Percentiles rank a stretch among this genome's conserved stretches.
Conservation (phyloP, 192 early-diverging fungal genomes). For the Allomyces javanicus region DNA sequence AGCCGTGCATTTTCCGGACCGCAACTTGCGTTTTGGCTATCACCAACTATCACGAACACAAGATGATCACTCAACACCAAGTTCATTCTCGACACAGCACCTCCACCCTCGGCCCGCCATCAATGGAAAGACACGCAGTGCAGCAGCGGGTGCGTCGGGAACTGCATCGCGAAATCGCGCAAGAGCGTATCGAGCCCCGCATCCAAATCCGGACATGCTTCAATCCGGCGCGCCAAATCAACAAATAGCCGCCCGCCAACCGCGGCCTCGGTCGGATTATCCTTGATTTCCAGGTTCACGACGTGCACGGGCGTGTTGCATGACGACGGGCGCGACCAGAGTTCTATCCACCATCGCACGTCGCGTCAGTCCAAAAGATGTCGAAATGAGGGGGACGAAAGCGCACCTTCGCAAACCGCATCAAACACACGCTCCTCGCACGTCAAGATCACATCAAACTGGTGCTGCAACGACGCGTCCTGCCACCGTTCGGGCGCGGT, state of each 20-base stretch:
- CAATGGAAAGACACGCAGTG: too few species aligned
- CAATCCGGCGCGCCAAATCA: constrained; percentile 32
- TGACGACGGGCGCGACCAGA: constrained; percentile 43
- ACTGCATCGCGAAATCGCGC: too few species aligned
- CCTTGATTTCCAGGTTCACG: constrained; percentile 89
- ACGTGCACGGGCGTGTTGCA: constrained; percentile 64
- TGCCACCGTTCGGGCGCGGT: constrained; percentile 74
- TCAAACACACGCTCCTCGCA: constrained; percentile 94
- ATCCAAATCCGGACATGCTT: too few species aligned
- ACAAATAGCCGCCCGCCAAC: constrained; percentile 69
- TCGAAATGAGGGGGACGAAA: neutral
- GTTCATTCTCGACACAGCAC: too few species aligned
- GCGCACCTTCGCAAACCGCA: constrained; percentile 67
- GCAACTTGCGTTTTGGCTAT: too few species aligned
- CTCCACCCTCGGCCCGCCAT: too few species aligned
- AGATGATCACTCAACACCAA: too few species aligned
- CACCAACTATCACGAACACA: too few species aligned
- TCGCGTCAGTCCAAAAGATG: neutral
- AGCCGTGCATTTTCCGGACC: too few species aligned
- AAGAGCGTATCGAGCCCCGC: too few species aligned
- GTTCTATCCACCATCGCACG: constrained; percentile 25
- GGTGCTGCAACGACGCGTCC: constrained; percentile 24
- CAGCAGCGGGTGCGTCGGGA: too few species aligned
- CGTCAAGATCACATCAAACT: constrained; percentile 83
- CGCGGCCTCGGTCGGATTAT: constrained; percentile 74